Evolutionary conservation across 768 basidiomycete species (phyloP), one percentile per base, ranked within the genome.

Genomic region (Boletus rufocinnamomeus): DNA sequence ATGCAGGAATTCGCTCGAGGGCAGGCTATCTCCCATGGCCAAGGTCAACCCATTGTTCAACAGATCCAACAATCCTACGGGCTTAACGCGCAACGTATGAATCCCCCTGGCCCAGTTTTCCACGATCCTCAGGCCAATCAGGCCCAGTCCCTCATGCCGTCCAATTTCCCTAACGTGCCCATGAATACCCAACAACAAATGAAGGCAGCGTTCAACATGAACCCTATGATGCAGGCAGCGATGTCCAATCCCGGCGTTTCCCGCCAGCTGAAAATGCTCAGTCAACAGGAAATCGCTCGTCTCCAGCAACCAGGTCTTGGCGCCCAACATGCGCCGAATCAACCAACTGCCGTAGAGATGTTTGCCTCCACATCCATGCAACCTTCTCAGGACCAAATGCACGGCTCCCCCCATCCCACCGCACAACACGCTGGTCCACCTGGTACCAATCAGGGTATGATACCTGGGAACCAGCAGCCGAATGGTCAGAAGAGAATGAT

Each of bases 281-380:
- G 68, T 13, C 82, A 79, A 67, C 73, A 71, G 41, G 75, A 76
- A 52, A 70, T 80, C 14, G 67, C 64, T 60, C 77, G 73, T 34
- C 62, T 73, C 16, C 76, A 70, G 56, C 76, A 73, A 48, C 58
- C 65, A 14, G 56, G 60, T 11, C 61, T 75, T 23, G 66, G 68
- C 51, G 65, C 61, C 57, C 78, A 77, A 38, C 68, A 72, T 37
- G 68, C 71, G 35, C 70, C 78, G 60, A 78, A 74, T 56, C 81
- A 78, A 58, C 52, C 72, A 0, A 62, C 75, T 23, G 64, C 75
- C 10, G 61, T 72, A 23, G 84, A 84, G 55, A 77, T 82, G 63
- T 84, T 85, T 66, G 64, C 78, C 23, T 70, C 82, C 9, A 73
- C 81, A n/a, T 75, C 74, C 27, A 76, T 82, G 71, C 69, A 63